A percentile compares a stretch with the other conserved stretches of the same genome.
Conservation (phyloP, 1,139 yeast species). For the Pneumocystis carinii region DNA sequence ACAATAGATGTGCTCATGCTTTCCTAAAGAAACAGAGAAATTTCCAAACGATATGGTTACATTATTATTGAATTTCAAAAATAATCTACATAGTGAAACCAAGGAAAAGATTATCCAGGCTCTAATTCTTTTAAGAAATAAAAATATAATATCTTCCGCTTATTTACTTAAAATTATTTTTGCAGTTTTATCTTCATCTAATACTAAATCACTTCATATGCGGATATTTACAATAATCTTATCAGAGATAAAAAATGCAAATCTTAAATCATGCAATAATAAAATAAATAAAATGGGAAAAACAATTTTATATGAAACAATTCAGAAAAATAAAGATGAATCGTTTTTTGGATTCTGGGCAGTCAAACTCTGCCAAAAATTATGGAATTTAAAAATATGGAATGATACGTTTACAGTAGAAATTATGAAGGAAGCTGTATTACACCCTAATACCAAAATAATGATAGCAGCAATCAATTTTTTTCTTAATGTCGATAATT, state of each 20-base stretch:
- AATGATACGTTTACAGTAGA: constrained; percentile 81
- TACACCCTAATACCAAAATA: constrained; percentile 76
- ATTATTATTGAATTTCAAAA: constrained; percentile 57
- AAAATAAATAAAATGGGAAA: constrained; percentile 79
- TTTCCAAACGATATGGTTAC: constrained; percentile 70
- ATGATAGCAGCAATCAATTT: constrained; percentile 80
- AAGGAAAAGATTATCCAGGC: constrained; percentile 86
- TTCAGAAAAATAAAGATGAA: constrained; percentile 49
- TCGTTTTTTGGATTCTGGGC: constrained; percentile 82
- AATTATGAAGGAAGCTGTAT: constrained; percentile 88
- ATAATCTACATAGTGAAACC: constrained; percentile 65
- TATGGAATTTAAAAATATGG: constrained; percentile 98
- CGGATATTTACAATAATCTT: constrained; percentile 71
- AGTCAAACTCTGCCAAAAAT: constrained; percentile 79
- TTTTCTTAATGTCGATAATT: constrained; percentile 88
- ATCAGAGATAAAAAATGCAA: constrained; percentile 62
- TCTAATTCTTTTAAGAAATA: constrained; percentile 77
- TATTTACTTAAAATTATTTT: constrained; percentile 69
- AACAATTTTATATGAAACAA: constrained; percentile 70
- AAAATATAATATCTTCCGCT: constrained; percentile 68
- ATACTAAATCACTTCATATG: constrained; percentile 67
- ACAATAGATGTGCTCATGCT: constrained; percentile 31
- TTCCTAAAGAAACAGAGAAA: constrained; percentile 70
- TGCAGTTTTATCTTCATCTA: constrained; percentile 58
- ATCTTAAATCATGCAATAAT: constrained; percentile 73